Conservation (phyloP, 1,284 basidiomycete species). For the Sanghuangporus weigelae region DNA sequence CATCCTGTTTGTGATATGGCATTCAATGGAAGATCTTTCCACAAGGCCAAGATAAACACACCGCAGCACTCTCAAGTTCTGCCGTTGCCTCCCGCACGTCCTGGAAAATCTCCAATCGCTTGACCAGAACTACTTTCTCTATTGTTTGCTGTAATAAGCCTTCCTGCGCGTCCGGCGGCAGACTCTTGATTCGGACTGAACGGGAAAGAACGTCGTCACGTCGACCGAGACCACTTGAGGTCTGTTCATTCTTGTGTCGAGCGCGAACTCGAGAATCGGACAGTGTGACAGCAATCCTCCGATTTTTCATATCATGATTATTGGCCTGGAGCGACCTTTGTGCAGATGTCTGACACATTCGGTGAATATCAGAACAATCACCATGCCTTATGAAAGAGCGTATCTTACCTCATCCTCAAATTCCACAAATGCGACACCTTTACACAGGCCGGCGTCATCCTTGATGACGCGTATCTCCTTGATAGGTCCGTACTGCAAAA, state of each 20-base stretch:
- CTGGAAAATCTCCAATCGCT: conserved; percentile 70
- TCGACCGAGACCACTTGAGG: conserved; percentile 53
- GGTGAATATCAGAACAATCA: conserved; percentile 7
- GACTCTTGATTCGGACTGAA: conserved; percentile 67
- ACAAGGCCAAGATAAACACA: conserved; percentile 33
- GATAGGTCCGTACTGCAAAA: conserved; percentile 67
- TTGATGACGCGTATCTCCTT: conserved; percentile 76
- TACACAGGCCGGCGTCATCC: conserved; percentile 66
- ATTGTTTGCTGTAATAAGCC: conserved; percentile 84
- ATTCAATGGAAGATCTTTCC: neutral
- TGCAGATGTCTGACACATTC: conserved; percentile 55
- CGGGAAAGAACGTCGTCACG: conserved; percentile 61
- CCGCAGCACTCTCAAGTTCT: conserved; percentile 69
- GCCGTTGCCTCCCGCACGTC: conserved; percentile 68
- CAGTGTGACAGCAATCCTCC: conserved; percentile 79
- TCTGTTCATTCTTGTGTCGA: conserved; percentile 36
- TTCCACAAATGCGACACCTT: conserved; percentile 93
- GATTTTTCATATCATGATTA: conserved; percentile 80
- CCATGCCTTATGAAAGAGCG: neutral
- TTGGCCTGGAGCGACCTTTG: conserved; percentile 70
- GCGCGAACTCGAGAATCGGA: conserved; percentile 67
- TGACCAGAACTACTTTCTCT: conserved; percentile 72
- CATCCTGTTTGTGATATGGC: conserved; percentile 51
- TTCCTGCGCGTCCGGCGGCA: conserved; percentile 77
- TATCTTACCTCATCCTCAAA: conserved; percentile 71